phyloP scores from a whole-genome alignment of 2,329 filamentous ascomycete species.

The Emergomyces africanus region DNA sequence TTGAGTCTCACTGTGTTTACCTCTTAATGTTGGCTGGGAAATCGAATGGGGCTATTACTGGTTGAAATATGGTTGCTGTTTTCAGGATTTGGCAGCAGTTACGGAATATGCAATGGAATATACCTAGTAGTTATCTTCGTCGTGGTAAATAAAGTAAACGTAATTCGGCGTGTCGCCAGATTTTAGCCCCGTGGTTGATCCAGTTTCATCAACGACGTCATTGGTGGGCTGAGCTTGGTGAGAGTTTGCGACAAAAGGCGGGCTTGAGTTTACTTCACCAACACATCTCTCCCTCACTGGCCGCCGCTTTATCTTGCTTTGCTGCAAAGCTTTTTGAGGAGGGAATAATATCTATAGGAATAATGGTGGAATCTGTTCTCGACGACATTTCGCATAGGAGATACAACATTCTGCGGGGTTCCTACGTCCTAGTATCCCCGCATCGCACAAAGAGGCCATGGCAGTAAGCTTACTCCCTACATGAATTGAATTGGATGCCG shows the following conservation, averaged over 20 bases:
- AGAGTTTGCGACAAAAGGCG: neutral
- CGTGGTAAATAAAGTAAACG: no score
- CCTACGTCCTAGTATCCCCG: conserved; percentile 88
- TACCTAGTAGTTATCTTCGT: no score
- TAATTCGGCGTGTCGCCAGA: no score
- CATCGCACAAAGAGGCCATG: conserved; percentile 94
- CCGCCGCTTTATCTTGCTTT: neutral
- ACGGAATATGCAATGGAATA: no score
- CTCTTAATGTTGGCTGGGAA: no score
- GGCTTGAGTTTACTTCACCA: neutral
- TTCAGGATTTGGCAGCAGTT: no score
- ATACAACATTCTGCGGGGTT: conserved; percentile 81
- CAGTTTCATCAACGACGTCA: neutral
- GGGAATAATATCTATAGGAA: conserved; percentile 8
- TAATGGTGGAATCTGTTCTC: conserved; percentile 63
- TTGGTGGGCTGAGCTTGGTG: neutral
- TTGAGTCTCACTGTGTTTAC: no score
- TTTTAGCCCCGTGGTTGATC: no score
- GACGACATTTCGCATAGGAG: conserved; percentile 95
- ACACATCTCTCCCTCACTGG: neutral
- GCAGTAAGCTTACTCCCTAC: conserved; percentile 54
- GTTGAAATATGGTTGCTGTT: no score
- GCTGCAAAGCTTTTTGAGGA: neutral
- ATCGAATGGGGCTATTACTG: no score
- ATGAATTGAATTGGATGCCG: neutral